phyloP scores from a whole-genome alignment of 1,284 basidiomycete species.

The Heterobasidion occidentale region DNA sequence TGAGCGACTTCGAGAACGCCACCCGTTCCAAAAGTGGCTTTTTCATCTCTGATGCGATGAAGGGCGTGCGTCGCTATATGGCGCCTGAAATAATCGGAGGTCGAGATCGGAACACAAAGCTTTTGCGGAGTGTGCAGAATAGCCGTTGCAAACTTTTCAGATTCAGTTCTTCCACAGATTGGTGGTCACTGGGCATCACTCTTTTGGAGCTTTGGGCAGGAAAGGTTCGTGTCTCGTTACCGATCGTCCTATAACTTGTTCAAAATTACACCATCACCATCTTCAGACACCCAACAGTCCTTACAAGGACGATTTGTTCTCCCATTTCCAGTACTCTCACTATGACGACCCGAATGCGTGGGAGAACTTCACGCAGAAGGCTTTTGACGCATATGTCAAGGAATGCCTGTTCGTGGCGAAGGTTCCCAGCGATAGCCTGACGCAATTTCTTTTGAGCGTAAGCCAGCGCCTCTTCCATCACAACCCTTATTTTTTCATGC shows the following conservation, averaged over 20 bases:
- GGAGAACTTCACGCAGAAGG: not conserved
- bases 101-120: not conserved
- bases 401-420: not conserved
- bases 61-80: too few species aligned
- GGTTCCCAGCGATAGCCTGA: not conserved
- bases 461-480: not conserved
- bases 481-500: not conserved
- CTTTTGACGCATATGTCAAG: not conserved
- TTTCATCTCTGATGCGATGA: not conserved
- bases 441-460: not conserved
- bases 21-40: not conserved
- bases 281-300: not conserved
- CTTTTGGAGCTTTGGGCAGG: not conserved
- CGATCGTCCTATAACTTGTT: not conserved
- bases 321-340: not conserved
- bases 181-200: not conserved
- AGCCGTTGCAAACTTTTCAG: not conserved
- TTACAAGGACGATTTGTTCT: not conserved
- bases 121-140: too few species aligned
- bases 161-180: not conserved
- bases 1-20: constrained; percentile 52
- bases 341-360: not conserved
- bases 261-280: not conserved
- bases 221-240: not conserved
- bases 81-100: not conserved